phyloP scores from a whole-genome alignment of 2,329 filamentous ascomycete genomes.

The Botryotinia globosa region DNA sequence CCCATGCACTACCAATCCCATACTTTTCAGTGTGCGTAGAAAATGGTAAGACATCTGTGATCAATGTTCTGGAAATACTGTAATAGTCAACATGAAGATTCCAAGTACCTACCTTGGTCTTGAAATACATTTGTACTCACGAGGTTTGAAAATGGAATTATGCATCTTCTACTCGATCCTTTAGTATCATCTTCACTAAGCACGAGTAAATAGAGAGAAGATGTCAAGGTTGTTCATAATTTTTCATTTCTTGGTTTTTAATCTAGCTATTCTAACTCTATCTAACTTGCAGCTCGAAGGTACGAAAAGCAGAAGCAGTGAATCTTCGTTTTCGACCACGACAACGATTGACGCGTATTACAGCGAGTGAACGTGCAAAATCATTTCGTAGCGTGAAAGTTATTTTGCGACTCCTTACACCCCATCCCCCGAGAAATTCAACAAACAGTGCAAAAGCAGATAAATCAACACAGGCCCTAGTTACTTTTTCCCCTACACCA shows the following conservation, averaged over 20 bases:
- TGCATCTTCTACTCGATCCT: background rate
- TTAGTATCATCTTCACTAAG: background rate
- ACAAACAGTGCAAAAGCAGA: background rate
- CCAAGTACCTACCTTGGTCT: background rate
- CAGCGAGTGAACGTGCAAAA: conserved; percentile 5
- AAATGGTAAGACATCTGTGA: background rate
- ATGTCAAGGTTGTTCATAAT: background rate
- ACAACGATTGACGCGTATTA: background rate
- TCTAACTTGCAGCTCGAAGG: background rate
- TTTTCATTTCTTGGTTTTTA: background rate
- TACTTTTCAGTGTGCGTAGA: rapidly evolving
- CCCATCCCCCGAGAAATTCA: background rate
- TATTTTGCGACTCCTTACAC: background rate
- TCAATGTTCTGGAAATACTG: background rate
- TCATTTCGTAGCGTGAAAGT: background rate
- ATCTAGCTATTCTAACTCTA: conserved; percentile 5
- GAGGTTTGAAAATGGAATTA: background rate
- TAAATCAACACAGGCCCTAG: background rate
- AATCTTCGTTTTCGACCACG: background rate
- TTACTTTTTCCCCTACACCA: conserved; percentile 3
- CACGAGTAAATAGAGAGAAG: background rate
- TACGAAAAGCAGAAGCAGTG: background rate
- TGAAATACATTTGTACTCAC: background rate
- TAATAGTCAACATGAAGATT: background rate
- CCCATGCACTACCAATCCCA: background rate